A percentile compares a stretch with the other conserved stretches of the same genome.
These are phyloP conservation scores for Penicillium polonicum DNA, from an alignment of 2,329 filamentous ascomycete genomes.

Conservation along the genomic window DNA sequence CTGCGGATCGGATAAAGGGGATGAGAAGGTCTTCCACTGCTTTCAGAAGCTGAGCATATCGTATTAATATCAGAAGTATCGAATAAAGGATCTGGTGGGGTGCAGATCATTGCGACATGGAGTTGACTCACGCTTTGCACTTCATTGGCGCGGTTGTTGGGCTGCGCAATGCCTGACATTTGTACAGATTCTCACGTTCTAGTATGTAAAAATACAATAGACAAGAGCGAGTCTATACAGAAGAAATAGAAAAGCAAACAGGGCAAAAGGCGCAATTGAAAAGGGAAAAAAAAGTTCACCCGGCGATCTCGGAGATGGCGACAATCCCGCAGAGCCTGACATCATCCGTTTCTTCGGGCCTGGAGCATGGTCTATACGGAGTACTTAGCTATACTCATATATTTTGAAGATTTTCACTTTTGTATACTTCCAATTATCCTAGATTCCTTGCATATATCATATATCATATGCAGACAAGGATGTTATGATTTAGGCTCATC, in stretches of 20 bases:
- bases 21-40: slow-evolving; percentile 47
- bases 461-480: too few relatives aligned
- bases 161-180: slow-evolving; percentile 26
- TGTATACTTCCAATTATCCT: too few relatives aligned
- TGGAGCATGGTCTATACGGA: neutral
- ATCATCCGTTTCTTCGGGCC: slow-evolving; percentile 16
- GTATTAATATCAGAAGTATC: neutral
- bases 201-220: neutral
- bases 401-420: too few relatives aligned
- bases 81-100: neutral
- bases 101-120: slow-evolving; percentile 3
- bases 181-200: slow-evolving; percentile 1
- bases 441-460: neutral
- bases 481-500: too few relatives aligned
- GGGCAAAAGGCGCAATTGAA: neutral
- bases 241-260: neutral
- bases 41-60: slow-evolving; percentile 33
- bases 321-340: slow-evolving; percentile 22
- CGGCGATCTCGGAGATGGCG: slow-evolving; percentile 23
- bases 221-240: neutral
- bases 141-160: slow-evolving; percentile 40
- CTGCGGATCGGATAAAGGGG: slow-evolving; percentile 46
- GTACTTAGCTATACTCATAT: neutral
- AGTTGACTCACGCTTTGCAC: slow-evolving; percentile 41
- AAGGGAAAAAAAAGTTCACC: slow-evolving; percentile 16